Evolutionary conservation across 495 filamentous ascomycete genomes (phyloP).

Genomic region (Talaromyces trachyspermus): DNA sequence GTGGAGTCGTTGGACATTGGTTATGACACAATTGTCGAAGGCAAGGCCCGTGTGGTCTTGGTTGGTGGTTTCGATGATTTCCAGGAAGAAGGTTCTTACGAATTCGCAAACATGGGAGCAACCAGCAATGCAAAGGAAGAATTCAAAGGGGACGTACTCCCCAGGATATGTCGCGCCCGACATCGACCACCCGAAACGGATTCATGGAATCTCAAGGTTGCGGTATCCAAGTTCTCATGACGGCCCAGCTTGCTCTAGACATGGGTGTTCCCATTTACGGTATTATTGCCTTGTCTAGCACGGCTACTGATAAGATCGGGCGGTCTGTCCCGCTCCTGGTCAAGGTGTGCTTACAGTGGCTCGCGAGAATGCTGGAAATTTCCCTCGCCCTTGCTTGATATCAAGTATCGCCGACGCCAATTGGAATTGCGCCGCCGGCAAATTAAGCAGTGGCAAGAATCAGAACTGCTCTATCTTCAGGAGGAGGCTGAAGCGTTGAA

Average conservation of each 20-base stretch:
- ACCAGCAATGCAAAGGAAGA: slow-evolving; percentile 96
- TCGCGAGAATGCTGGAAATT: slow-evolving; percentile 81
- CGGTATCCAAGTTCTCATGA: slow-evolving; percentile 98
- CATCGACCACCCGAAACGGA: slow-evolving; percentile 90
- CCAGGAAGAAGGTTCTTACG: slow-evolving; percentile 97
- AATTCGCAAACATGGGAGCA: slow-evolving; percentile 99
- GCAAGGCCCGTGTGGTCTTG: slow-evolving; percentile 93
- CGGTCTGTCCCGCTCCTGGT: slow-evolving; percentile 94
- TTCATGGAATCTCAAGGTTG: slow-evolving; percentile 99
- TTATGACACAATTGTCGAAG: slow-evolving; percentile 95
- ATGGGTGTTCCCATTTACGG: slow-evolving; percentile 99
- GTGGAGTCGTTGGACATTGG: slow-evolving; percentile 97
- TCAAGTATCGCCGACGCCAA: slow-evolving; percentile 93
- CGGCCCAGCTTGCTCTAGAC: slow-evolving; percentile 85
- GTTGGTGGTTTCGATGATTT: slow-evolving; percentile 99
- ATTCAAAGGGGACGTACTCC: slow-evolving; percentile 89
- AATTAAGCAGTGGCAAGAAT: slow-evolving; percentile 93
- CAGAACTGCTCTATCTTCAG: slow-evolving; percentile 85
- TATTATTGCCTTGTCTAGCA: slow-evolving; percentile 86
- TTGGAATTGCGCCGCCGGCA: slow-evolving; percentile 85
- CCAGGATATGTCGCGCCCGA: slow-evolving; percentile 94
- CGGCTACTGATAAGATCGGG: slow-evolving; percentile 98
- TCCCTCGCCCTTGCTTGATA: slow-evolving; percentile 93
- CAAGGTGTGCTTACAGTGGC: slow-evolving; percentile 98
- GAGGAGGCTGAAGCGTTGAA: slow-evolving; percentile 90